Evolutionary conservation across 1,139 yeast genomes (phyloP), one percentile per base, ranked within the genome.

Genomic region (Diutina rugosa): DNA sequence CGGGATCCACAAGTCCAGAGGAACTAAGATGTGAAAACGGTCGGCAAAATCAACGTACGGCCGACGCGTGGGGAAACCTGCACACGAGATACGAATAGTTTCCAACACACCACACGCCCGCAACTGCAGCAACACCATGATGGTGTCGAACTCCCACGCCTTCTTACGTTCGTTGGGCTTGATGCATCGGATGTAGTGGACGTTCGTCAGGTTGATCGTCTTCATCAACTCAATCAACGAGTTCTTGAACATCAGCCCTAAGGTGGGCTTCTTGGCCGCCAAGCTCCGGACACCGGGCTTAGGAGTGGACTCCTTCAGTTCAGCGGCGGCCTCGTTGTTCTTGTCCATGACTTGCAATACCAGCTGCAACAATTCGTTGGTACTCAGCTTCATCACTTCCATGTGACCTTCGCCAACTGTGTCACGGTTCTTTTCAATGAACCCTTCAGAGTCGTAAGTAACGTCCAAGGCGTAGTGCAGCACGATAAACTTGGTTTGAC

Each of bases 21-120:
- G 83, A 54, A 89, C 82, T 59, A 93, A 78, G 64, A 91, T 82
- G 67, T 89, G 95, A 69, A 90, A 93, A 64, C 97, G 82, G 61
- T 85, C 83, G 49, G 93, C 96, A 74, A 93, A 93, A 67, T 93
- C 99, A 57, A 86, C 91, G 67, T 90, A 93, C 1, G 96, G 81
- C 95, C 97, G 90, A 67, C 98, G 80, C 0, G 97, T 87, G 41
- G 99, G 99, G 79, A 90, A 93, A 46, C 99, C 99, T 55, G 97
- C 98, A 72, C 97, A 91, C 9, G 98, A 91, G 56, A 93, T 93
- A 64, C 96, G 79, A 66, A 93, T 93, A 1, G 99, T 93, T 71
- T 95, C 99, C 63, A 93, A 77, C 56, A 93, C 99, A 84, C 99
- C 99, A 78, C 99, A 93, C 16, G 99, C 99, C 67, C 99, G 83